phyloP scores from a whole-genome alignment of 2,329 filamentous ascomycete species.

The Cladorrhinum sp. region DNA sequence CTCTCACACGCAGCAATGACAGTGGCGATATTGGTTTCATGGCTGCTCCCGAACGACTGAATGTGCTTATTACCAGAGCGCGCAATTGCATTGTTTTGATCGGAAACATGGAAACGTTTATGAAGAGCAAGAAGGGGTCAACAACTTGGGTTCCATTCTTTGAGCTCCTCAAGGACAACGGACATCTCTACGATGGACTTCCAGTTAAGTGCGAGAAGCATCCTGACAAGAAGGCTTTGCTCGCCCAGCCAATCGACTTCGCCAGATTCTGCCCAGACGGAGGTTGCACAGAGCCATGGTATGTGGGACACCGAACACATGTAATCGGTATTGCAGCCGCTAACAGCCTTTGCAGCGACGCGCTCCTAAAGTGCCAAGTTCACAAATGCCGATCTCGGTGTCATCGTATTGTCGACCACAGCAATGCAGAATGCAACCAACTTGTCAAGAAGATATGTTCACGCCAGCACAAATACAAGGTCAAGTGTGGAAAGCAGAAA shows the following conservation, averaged over 20 bases:
- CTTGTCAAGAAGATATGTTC: conserved; percentile 46
- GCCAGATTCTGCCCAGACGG: conserved; percentile 63
- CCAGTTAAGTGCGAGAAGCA: conserved; percentile 61
- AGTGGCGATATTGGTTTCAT: conserved; percentile 69
- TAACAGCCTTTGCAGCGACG: conserved; percentile 38
- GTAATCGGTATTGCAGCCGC: neutral
- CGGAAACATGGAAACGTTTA: conserved; percentile 66
- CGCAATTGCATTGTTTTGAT: conserved; percentile 65
- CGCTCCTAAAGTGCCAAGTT: conserved; percentile 50
- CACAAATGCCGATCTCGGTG: conserved; percentile 61
- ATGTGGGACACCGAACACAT: conserved; percentile 31
- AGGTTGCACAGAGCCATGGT: conserved; percentile 62
- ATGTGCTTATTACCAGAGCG: conserved; percentile 67
- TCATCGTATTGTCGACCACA: conserved; percentile 60
- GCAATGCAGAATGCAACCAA: conserved; percentile 38
- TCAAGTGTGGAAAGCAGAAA: conserved; percentile 43
- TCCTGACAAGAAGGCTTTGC: conserved; percentile 43
- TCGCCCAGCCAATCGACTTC: conserved; percentile 56
- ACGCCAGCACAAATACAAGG: conserved; percentile 47
- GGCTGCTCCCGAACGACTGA: conserved; percentile 60
- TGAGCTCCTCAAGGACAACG: conserved; percentile 47
- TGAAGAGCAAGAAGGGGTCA: conserved; percentile 54
- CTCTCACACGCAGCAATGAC: conserved; percentile 64
- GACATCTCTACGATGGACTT: conserved; percentile 57
- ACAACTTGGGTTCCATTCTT: conserved; percentile 58